Conservation (phyloP, 768 basidiomycete species). For the Kwoniella shandongensis region DNA sequence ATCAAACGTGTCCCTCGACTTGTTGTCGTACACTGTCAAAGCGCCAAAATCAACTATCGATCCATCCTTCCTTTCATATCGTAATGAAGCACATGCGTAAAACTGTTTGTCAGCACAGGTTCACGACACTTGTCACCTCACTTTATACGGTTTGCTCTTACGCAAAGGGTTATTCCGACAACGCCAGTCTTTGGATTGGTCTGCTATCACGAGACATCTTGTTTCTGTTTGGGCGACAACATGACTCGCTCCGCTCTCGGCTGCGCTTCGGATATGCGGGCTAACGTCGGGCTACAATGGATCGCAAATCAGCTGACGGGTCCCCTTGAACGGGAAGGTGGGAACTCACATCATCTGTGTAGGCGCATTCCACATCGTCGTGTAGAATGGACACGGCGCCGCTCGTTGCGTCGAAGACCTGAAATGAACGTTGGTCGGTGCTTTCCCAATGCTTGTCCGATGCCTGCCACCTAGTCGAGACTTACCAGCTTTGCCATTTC, state of each 20-base stretch:
- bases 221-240: constrained; percentile 1
- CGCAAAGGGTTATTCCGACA: constrained; percentile 25
- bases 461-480: not conserved
- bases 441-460: not conserved
- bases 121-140: constrained; percentile 4
- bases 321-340: not conserved
- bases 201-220: constrained; percentile 29
- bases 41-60: constrained; percentile 35
- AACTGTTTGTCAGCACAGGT: constrained; percentile 23
- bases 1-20: constrained; percentile 31
- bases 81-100: constrained; percentile 35
- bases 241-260: constrained; percentile 15
- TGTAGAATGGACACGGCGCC: constrained; percentile 4
- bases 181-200: constrained; percentile 39
- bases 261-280: not conserved
- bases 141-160: constrained; percentile 10
- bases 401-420: constrained; percentile 12
- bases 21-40: constrained; percentile 30
- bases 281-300: not conserved
- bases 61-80: constrained; percentile 25
- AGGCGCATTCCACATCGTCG: constrained; percentile 14
- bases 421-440: not conserved
- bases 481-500: constrained; percentile 39
- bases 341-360: constrained; percentile 10
- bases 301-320: constrained; percentile 3